Evolutionary conservation across 495 filamentous ascomycete genomes (phyloP).

Genomic region (Neurospora sp.): DNA sequence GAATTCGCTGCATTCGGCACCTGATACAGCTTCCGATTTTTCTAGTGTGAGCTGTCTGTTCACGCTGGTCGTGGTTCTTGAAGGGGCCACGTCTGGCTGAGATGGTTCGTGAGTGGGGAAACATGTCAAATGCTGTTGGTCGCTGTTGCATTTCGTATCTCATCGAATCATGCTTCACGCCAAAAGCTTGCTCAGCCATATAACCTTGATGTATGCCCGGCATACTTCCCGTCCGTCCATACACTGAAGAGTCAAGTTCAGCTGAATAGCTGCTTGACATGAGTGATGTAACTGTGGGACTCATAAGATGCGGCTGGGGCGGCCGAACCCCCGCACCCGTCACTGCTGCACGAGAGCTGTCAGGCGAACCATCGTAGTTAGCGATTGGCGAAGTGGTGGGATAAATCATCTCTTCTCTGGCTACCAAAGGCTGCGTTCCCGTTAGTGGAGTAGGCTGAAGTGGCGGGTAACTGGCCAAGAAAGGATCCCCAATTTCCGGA

Average conservation of each 20-base stretch:
- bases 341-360: background rate
- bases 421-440: conserved; percentile 27
- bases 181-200: conserved; percentile 1
- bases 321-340: conserved; percentile 4
- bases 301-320: conserved; percentile 2
- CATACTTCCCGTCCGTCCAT: conserved; percentile 2
- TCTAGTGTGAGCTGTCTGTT: conserved; percentile 40
- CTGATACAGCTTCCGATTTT: conserved; percentile 42
- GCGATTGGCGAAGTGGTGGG: conserved; percentile 19
- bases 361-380: conserved; percentile 17
- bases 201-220: conserved; percentile 3
- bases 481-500: conserved; percentile 20
- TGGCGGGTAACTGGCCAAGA: conserved; percentile 30
- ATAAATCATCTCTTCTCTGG: conserved; percentile 37
- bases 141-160: conserved; percentile 6
- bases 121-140: conserved; percentile 7
- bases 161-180: conserved; percentile 7
- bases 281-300: background rate
- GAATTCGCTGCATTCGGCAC: conserved; percentile 46
- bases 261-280: conserved; percentile 3
- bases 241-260: conserved; percentile 5
- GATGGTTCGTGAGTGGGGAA: conserved; percentile 10
- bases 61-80: conserved; percentile 31
- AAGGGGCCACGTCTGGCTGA: conserved; percentile 40
- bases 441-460: conserved; percentile 28